These are phyloP conservation scores for Wickerhamomyces bovis DNA, from an alignment of 805 yeast species.

Conservation along the genomic window DNA sequence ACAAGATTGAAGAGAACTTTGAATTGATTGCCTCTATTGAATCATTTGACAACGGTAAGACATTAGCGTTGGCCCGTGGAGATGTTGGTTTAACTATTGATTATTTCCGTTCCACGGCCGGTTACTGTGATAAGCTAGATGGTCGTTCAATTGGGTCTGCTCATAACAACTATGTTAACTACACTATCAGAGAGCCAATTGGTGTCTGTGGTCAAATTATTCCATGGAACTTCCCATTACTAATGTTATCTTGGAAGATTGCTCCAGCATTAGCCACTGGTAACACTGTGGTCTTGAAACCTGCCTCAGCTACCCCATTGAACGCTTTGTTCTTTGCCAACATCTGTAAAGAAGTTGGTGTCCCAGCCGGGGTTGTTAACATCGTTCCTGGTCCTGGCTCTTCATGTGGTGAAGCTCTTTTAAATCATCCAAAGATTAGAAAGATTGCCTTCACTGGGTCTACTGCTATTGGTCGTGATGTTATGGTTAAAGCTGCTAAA, in stretches of 20 bases:
- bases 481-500: conserved; percentile 64
- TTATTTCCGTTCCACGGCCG: conserved; percentile 67
- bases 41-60: conserved; percentile 73
- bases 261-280: conserved; percentile 78
- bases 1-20: conserved; percentile 54
- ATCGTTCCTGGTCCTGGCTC: conserved; percentile 72
- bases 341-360: conserved; percentile 59
- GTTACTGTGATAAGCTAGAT: conserved; percentile 62
- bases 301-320: conserved; percentile 75
- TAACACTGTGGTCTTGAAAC: conserved; percentile 65
- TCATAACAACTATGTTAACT: conserved; percentile 48
- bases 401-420: conserved; percentile 64
- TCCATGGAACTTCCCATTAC: conserved; percentile 81
- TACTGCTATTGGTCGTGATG: conserved; percentile 65
- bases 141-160: conserved; percentile 66
- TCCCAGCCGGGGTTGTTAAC: conserved; percentile 73
- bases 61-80: conserved; percentile 56
- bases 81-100: conserved; percentile 61
- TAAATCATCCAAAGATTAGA: conserved; percentile 62
- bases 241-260: conserved; percentile 76
- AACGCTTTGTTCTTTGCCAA: conserved; percentile 60
- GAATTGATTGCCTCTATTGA: conserved; percentile 66
- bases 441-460: conserved; percentile 82
- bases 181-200: conserved; percentile 66
- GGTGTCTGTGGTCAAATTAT: conserved; percentile 83